Conservation (phyloP, 345 rosid species). For the Salix purpurea region DNA sequence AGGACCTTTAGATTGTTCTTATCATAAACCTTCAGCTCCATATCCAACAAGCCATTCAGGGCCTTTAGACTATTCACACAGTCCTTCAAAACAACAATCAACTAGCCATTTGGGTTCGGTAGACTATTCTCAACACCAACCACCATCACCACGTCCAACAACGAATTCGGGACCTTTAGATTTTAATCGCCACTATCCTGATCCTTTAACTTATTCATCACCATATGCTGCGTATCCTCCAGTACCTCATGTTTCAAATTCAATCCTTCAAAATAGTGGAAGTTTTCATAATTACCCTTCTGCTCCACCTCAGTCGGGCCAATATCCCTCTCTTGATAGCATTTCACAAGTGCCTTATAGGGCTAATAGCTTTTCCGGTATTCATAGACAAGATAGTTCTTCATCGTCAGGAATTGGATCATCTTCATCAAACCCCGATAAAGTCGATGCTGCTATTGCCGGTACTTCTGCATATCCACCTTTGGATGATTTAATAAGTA, state of each 20-base stretch:
- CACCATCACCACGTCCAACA: slow-evolving; percentile 21
- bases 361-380: slow-evolving; percentile 34
- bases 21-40: neutral
- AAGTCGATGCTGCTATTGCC: neutral
- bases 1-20: neutral
- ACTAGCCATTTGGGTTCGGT: slow-evolving; percentile 13
- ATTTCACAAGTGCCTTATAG: slow-evolving; percentile 34
- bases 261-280: slow-evolving; percentile 37
- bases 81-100: slow-evolving; percentile 7
- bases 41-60: slow-evolving; percentile 3
- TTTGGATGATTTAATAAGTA: slow-evolving; percentile 49
- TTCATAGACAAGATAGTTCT: slow-evolving; percentile 48
- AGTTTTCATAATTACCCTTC: slow-evolving; percentile 45
- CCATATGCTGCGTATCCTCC: slow-evolving; percentile 26
- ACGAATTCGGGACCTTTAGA: slow-evolving; percentile 41
- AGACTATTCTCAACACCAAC: slow-evolving; percentile 5
- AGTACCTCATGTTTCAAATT: slow-evolving; percentile 27
- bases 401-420: slow-evolving; percentile 27
- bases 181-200: slow-evolving; percentile 32
- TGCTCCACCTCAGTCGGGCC: slow-evolving; percentile 34
- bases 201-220: slow-evolving; percentile 43
- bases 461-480: slow-evolving; percentile 59
- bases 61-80: neutral
- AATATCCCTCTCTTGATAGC: slow-evolving; percentile 38
- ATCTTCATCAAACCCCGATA: slow-evolving; percentile 7